Percentiles rank a stretch among this genome's conserved stretches.
Conservation (phyloP, 225 moss, liverwort and hornwort genomes). For the Bryoerythrophyllum caledonicum region DNA sequence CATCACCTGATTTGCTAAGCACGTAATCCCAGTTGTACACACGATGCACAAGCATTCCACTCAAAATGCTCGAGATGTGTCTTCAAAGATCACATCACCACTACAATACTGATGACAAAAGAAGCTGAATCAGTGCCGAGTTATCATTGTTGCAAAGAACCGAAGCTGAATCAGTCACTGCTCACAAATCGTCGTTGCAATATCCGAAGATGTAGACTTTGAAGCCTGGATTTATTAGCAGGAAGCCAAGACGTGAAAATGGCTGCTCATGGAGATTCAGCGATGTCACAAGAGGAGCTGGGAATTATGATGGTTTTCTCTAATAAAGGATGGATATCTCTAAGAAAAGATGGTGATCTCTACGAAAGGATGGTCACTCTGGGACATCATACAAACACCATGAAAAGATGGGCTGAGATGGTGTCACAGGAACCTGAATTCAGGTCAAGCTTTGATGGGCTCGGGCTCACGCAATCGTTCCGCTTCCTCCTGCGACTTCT, state of each 20-base stretch:
- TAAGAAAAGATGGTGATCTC: conserved; percentile 7
- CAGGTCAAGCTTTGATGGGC: conserved; percentile 41
- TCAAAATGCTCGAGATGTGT: conserved; percentile 1
- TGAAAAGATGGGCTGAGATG: conserved; percentile 14
- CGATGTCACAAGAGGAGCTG: conserved; percentile 23
- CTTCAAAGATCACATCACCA: conserved; percentile 7
- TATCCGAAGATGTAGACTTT: conserved; percentile 9
- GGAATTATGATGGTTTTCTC: conserved; percentile 18
- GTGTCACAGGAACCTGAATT: conserved; percentile 13
- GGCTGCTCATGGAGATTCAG: conserved; percentile 25
- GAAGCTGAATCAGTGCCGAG: background rate
- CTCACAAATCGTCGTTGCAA: no score
- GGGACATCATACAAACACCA: background rate
- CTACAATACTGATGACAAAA: conserved; percentile 4
- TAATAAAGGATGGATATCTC: conserved; percentile 10
- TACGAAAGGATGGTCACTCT: conserved; percentile 1
- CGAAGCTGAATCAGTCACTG: no score
- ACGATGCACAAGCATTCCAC: conserved; percentile 3
- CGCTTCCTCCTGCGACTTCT: conserved; percentile 29
- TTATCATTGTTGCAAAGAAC: no score
- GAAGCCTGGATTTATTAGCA: conserved; percentile 12
- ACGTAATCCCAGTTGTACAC: background rate
- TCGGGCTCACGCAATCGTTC: conserved; percentile 33
- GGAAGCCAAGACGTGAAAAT: conserved; percentile 19
- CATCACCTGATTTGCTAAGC: background rate